These are phyloP conservation scores for Boletus sp. DNA, from an alignment of 768 basidiomycete species.

Conservation along the genomic window DNA sequence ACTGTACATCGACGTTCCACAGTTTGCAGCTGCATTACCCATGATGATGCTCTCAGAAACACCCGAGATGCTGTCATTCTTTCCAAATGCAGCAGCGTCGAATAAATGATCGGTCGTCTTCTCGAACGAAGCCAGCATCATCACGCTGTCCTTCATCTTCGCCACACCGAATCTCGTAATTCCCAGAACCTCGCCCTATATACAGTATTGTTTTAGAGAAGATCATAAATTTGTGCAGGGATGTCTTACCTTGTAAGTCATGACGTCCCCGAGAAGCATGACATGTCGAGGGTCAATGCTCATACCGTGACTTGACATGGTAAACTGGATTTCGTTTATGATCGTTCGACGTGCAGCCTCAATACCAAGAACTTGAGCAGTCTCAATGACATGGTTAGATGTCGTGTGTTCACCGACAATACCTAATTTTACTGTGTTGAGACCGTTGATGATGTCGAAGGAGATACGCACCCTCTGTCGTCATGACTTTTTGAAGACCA, in stretches of 20 bases:
- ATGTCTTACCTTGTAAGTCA: slow-evolving; percentile 85
- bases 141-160: slow-evolving; percentile 98
- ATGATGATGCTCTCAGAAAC: slow-evolving; percentile 99
- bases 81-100: slow-evolving; percentile 94
- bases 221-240: not conserved
- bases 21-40: slow-evolving; percentile 93
- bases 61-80: slow-evolving; percentile 91
- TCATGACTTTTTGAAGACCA: slow-evolving; percentile 96
- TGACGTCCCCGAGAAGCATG: slow-evolving; percentile 97
- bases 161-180: slow-evolving; percentile 99
- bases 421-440: slow-evolving; percentile 46
- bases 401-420: slow-evolving; percentile 90
- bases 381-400: slow-evolving; percentile 97
- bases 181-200: slow-evolving; percentile 91
- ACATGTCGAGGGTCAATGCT: slow-evolving; percentile 98
- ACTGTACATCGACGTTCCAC: slow-evolving; percentile 89
- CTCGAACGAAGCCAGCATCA: slow-evolving; percentile 99
- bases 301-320: slow-evolving; percentile 97
- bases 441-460: not conserved
- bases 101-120: slow-evolving; percentile 99
- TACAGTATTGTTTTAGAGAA: not conserved
- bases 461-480: slow-evolving; percentile 72
- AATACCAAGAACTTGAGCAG: slow-evolving; percentile 93
- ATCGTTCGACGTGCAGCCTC: slow-evolving; percentile 94
- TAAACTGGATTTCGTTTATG: slow-evolving; percentile 95